phyloP scores from a whole-genome alignment of 2,329 filamentous ascomycete genomes.

The Cladosporium sp. region DNA sequence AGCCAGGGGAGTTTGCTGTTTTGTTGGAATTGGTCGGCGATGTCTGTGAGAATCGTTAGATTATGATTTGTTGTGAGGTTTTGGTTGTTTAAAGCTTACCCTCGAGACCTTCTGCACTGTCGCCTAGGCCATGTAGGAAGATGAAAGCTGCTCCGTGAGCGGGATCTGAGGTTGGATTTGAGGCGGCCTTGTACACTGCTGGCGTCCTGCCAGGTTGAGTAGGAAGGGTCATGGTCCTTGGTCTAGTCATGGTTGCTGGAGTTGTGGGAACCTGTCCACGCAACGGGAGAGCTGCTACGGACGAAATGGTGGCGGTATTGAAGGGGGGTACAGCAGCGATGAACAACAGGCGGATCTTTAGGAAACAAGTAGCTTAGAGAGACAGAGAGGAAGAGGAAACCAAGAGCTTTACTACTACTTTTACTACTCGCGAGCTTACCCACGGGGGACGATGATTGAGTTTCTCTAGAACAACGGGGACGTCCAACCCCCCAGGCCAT shows the following conservation, averaged over 20 bases:
- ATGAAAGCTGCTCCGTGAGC: constrained; percentile 48
- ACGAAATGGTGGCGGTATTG: constrained; percentile 8
- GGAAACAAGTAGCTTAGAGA: neutral
- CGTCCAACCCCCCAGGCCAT: neutral
- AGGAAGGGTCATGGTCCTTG: constrained; percentile 37
- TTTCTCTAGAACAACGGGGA: constrained; percentile 11
- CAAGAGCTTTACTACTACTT: neutral
- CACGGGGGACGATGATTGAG: constrained; percentile 12
- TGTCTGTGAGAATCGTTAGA: constrained; percentile 24
- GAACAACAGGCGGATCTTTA: neutral
- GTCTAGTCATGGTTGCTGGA: constrained; percentile 20
- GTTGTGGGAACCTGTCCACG: constrained; percentile 12
- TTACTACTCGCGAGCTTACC: constrained; percentile 13
- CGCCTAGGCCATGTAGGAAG: constrained; percentile 52
- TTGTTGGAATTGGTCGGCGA: constrained; percentile 46
- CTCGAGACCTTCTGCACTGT: constrained; percentile 49
- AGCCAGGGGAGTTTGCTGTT: constrained; percentile 52
- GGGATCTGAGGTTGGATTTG: constrained; percentile 37
- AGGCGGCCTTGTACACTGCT: constrained; percentile 43
- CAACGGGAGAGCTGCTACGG: constrained; percentile 5
- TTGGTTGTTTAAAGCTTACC: constrained; percentile 33
- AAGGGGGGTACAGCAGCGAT: neutral
- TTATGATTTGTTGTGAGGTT: neutral
- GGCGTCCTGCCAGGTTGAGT: constrained; percentile 31
- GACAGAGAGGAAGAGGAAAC: neutral